Base-by-base conservation (phyloP, 2,329 filamentous ascomycete genomes). In the Pyrenophora tritici-repentis region DNA sequence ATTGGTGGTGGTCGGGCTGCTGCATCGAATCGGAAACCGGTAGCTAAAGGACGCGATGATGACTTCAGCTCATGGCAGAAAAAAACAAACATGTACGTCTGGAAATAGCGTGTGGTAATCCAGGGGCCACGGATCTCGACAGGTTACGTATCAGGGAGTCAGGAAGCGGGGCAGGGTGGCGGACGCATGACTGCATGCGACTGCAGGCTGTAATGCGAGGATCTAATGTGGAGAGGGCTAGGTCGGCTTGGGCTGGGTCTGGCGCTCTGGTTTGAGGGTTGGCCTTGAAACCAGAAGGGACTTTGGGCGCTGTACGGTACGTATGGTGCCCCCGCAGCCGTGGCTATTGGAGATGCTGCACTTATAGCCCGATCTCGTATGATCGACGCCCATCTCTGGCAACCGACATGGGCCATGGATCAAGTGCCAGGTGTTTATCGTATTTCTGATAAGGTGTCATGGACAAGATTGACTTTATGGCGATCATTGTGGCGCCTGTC, bases 321-420 rank as follows among this genome's bases (percentile, higher is more conserved):
- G 3, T 18, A 5, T 44, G 39, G 42, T 46, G 22, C 29, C 45
- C 45, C 47, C 20, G 41, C 42, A 42, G 22, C 22, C 8, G 22
- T 24, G 22, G 36, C 16, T 49, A 50, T 54, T 54, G 47, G 40
- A 46, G 57, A 56, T 56, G 31, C 55, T 48, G 55, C 55, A 56
- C 18, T 45, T 42, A 53, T 55, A 51, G 41, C 48, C 50, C 44
- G 51, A 52, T 59, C 51, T 31, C 50, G 43, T 54, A 50, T 50
- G 58, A 59, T 61, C 56, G 56, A 42, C 56, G 51, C 50, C 54
- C 43, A 45, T 29, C 24, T 53, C 40, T 51, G 46, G 48, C 41
- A 26, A 42, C 44, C 50, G 50, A 35, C 47, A 49, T 47, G 47
- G 39, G 39, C 51, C 40, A 49, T 37, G 16, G 55, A 53, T 47